Evolutionary conservation across 129 eudicot species (phyloP), one percentile per base, ranked within the genome.

Genomic region (Calendula officinalis): DNA sequence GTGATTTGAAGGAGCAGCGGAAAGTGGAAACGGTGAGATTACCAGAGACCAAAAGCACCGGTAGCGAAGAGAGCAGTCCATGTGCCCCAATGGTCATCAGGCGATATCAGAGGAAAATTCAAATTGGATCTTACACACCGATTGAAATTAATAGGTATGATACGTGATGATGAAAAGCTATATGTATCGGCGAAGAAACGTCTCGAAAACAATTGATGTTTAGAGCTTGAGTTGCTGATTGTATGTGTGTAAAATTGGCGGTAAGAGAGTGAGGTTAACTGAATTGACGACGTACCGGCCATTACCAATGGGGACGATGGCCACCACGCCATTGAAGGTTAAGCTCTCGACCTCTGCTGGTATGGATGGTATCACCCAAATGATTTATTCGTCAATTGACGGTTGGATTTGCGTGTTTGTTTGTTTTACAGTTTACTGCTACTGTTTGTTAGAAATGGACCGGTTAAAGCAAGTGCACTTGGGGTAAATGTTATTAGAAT

Each of bases 11-110:
- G 2, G 66, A 68, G 22, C 10, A 14, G 35, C 8, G 38, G 4
- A 46, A 49, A n/a, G 35, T 13, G 38, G 4, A 46, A 49, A n/a
- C 12, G 22, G 14, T 6, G 41, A 3, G 34, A 41, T 54, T 84
- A 91, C 97, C 95, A 91, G 75, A 87, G 80, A 42, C 95, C 97
- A 64, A 84, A 68, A 59, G 92, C 80, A 65, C 81, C 94, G 46
- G 86, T 82, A 61, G 84, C 76, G 41, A 91, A 66, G 32, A 90
- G 95, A 34, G 83, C 80, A 16, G 95, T 61, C 97, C 95, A 90
- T 1, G 66, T 59, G 17, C 86, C 97, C 97, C 95, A 90, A 33
- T 84, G 78, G 55, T 90, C 97, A 27, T 82, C 80, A 0, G 95
- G 83, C 14, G 90, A 77, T 59, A 90, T 55, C 12, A 87, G 42